Evolutionary conservation across 768 basidiomycete genomes (phyloP).

Genomic region (Mycena latifolia): DNA sequence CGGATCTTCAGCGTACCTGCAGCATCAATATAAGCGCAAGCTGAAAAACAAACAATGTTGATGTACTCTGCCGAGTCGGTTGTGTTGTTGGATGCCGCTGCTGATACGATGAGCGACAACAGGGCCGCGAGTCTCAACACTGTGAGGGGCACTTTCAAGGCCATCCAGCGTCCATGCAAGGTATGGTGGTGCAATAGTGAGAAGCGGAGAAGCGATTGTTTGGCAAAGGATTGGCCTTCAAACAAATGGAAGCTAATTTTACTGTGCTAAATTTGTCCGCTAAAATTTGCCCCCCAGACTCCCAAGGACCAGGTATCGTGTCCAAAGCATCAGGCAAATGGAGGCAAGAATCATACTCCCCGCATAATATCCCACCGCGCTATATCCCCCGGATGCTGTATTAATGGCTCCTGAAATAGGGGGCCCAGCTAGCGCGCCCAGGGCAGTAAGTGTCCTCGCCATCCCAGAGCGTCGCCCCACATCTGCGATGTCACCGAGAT

Average conservation of each 20-base stretch:
- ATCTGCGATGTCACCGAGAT: conserved; percentile 70
- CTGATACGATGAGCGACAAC: conserved; percentile 18
- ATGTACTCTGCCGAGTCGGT: conserved; percentile 14
- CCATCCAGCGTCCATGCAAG: conserved; percentile 20
- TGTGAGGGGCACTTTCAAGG: conserved; percentile 24
- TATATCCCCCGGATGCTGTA: conserved; percentile 63
- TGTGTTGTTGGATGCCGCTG: conserved; percentile 11
- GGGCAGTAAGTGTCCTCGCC: conserved; percentile 68
- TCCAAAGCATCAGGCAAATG: conserved; percentile 53
- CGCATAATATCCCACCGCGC: conserved; percentile 62
- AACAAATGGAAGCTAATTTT: conserved; percentile 6
- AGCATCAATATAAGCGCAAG: background rate
- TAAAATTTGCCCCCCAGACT: conserved; percentile 57
- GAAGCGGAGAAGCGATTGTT: background rate
- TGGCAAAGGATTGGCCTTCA: background rate
- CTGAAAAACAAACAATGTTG: background rate
- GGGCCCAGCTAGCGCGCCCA: conserved; percentile 77
- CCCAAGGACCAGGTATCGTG: conserved; percentile 55
- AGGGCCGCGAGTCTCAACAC: conserved; percentile 22
- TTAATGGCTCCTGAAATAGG: conserved; percentile 82
- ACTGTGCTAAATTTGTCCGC: background rate
- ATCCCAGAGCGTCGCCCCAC: conserved; percentile 77
- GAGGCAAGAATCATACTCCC: conserved; percentile 57
- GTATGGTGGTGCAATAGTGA: background rate
- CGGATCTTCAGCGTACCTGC: conserved; percentile 66